These are phyloP conservation scores for Monosporascus sp. DNA, from an alignment of 2,329 filamentous ascomycete species.

Conservation along the genomic window DNA sequence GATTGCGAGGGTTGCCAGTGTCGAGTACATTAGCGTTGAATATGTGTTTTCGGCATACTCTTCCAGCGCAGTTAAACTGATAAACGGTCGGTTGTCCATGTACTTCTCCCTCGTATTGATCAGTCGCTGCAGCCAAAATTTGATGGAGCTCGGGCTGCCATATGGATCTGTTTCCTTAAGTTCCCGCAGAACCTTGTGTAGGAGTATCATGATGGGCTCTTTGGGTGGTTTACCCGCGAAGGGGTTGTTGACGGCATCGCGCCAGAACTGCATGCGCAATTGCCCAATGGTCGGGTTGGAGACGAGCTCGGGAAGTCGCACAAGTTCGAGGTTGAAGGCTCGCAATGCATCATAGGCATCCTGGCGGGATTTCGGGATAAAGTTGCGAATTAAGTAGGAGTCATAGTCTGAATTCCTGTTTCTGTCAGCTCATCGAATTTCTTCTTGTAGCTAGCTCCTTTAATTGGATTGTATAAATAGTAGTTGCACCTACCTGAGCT, in stretches of 20 bases:
- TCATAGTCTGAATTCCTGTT: conserved; percentile 80
- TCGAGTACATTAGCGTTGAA: conserved; percentile 85
- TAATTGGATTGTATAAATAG: neutral
- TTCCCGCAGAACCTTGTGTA: conserved; percentile 66
- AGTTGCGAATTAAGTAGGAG: conserved; percentile 78
- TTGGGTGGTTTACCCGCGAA: conserved; percentile 76
- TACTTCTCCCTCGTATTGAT: conserved; percentile 78
- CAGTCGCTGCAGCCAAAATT: conserved; percentile 71
- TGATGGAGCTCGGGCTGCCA: conserved; percentile 47
- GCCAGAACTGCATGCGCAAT: conserved; percentile 93
- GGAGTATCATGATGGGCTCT: conserved; percentile 83
- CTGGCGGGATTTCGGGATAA: conserved; percentile 68
- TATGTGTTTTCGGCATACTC: conserved; percentile 93
- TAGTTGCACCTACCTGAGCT: conserved; percentile 39
- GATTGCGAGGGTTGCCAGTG: conserved; percentile 72
- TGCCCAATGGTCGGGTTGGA: conserved; percentile 81
- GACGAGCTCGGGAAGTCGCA: conserved; percentile 82
- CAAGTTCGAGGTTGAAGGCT: conserved; percentile 88
- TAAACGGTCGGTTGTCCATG: conserved; percentile 77
- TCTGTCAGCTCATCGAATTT: conserved; percentile 11
- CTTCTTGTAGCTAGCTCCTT: too few relatives aligned
- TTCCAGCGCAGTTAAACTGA: conserved; percentile 68
- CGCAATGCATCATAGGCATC: conserved; percentile 88
- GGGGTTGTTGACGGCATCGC: conserved; percentile 73
- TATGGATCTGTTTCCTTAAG: conserved; percentile 41